Evolutionary conservation across 2,329 filamentous ascomycete species (phyloP).

Genomic region (Cyphellophora attinorum): DNA sequence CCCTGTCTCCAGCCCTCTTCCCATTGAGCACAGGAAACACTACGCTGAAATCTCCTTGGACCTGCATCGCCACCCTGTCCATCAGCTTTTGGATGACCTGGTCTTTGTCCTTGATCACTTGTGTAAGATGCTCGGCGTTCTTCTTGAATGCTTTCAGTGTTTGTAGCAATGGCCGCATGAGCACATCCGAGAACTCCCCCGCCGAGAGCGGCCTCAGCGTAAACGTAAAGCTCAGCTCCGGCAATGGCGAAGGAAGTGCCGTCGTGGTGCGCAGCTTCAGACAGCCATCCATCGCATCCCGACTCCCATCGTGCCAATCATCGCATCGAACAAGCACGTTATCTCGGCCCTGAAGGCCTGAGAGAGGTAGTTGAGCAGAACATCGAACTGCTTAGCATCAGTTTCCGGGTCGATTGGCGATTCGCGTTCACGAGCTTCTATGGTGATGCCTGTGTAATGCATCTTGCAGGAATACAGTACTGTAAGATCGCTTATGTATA

Average conservation of each 20-base stretch:
- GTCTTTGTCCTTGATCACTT: constrained; percentile 47
- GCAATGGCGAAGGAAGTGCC: constrained; percentile 44
- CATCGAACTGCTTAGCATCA: constrained; percentile 43
- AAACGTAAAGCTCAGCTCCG: constrained; percentile 43
- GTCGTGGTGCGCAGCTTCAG: constrained; percentile 38
- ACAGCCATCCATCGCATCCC: constrained; percentile 22
- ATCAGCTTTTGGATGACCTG: constrained; percentile 48
- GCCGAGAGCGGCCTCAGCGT: constrained; percentile 31
- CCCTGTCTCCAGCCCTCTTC: constrained; percentile 34
- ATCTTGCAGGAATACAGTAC: constrained; percentile 48
- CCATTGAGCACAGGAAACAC: constrained; percentile 47
- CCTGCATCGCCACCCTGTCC: constrained; percentile 46
- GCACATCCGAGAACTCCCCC: constrained; percentile 34
- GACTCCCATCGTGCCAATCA: constrained; percentile 18
- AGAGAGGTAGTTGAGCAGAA: constrained; percentile 47
- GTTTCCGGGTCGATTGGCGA: constrained; percentile 53
- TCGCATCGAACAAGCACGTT: constrained; percentile 9
- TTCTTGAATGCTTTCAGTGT: constrained; percentile 37
- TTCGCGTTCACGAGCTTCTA: constrained; percentile 36
- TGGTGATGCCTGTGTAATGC: constrained; percentile 34
- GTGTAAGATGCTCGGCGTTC: constrained; percentile 39
- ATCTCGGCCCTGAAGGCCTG: constrained; percentile 33
- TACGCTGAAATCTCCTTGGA: constrained; percentile 44
- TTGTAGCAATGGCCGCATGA: constrained; percentile 45
- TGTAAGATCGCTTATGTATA: constrained; percentile 50